Evolutionary conservation across 192 early-diverging fungal genomes (phyloP), one percentile per base, ranked within the genome.

Genomic region (Coemansia umbellata): DNA sequence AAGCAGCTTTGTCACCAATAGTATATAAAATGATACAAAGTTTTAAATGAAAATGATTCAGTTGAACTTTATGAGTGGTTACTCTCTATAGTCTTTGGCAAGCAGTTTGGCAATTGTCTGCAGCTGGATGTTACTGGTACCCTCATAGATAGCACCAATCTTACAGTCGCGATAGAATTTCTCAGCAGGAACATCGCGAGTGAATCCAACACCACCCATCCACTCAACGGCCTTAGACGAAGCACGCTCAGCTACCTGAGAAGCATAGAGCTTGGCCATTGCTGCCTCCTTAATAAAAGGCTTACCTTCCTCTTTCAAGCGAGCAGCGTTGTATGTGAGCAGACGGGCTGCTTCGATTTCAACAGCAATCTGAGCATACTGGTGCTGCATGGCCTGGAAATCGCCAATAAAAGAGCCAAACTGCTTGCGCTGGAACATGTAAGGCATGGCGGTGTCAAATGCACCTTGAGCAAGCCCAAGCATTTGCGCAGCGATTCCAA

Each of bases 401-500:
- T 83, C 81, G 49, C 87, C 94, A 41, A 98, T 89, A 15, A 52
- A 53, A 39, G 78, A 55, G 19, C 88, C 88, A 60, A 98, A 98
- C 82, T 94, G 91, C 82, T 96, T 92, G 58, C 96, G 83, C 81
- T 98, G 85, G 78, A 93, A 91, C 55, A 91, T 77, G 72, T 98
- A 98, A 14, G 91, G 90, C 64, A 97, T 53, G 9, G 89, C 88
- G 37, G 76, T 63, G 70, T 98, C 94, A 52, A 85, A 88, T 11
- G 87, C 91, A 32, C 96, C 96, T 75, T 96, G 94, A 8, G 96
- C 94, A 31, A 94, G 69, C 37, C 96, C 96, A 27, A 97, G 69
- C 96, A 98, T 98, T 69, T 98, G 95, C 14, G 93, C 95, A 35
- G 93, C 93, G 76, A 98, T 98, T 55, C 95, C 95, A 49, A 98